phyloP scores from a whole-genome alignment of 1,139 yeast species.

The Kluyveromyces marxianus region DNA sequence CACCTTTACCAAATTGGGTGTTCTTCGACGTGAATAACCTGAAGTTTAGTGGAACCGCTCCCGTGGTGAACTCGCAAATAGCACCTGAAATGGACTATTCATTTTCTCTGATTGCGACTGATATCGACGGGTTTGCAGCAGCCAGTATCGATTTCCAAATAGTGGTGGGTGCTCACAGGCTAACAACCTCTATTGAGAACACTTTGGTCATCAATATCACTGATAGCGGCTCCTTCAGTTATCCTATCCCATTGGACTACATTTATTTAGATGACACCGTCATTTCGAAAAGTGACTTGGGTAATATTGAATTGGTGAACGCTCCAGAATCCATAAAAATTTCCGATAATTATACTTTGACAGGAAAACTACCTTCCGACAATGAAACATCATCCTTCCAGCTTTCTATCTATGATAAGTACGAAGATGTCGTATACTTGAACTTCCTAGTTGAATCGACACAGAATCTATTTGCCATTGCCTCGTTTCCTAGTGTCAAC shows the following conservation, averaged over 20 bases:
- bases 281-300: conserved; percentile 46
- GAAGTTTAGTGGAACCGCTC: conserved; percentile 84
- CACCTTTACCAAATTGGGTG: conserved; percentile 91
- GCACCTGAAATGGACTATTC: conserved; percentile 79
- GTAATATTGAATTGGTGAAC: conserved; percentile 40
- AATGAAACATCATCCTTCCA: conserved; percentile 39
- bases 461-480: conserved; percentile 43
- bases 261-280: conserved; percentile 52
- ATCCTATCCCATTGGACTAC: conserved; percentile 51
- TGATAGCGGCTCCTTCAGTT: conserved; percentile 44
- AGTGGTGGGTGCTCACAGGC: conserved; percentile 80
- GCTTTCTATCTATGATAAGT: conserved; percentile 53
- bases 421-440: conserved; percentile 55
- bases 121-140: conserved; percentile 68
- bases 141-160: conserved; percentile 62
- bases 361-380: conserved; percentile 52
- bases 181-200: conserved; percentile 47
- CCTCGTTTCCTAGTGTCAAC: conserved; percentile 47
- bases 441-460: conserved; percentile 41
- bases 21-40: conserved; percentile 52
- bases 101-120: conserved; percentile 75
- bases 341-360: conserved; percentile 35
- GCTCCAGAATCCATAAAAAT: conserved; percentile 59
- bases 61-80: conserved; percentile 70
- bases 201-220: conserved; percentile 61